phyloP scores from a whole-genome alignment of 768 basidiomycete species.

The Rhizopogon vesiculosus region DNA sequence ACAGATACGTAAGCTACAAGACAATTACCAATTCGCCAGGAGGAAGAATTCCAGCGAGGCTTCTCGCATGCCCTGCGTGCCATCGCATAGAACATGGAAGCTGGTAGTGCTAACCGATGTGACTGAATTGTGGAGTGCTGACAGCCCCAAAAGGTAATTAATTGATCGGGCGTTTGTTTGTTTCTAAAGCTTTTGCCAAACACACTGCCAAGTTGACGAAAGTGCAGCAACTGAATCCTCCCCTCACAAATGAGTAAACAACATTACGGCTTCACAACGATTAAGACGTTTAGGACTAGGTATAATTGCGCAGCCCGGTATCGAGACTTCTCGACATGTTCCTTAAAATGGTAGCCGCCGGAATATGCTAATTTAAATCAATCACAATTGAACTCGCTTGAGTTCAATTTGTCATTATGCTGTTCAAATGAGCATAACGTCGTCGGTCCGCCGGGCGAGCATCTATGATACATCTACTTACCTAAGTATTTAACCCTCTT shows the following conservation, averaged over 20 bases:
- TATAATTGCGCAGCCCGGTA: no score
- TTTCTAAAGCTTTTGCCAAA: slow-evolving; percentile 5
- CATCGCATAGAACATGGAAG: no score
- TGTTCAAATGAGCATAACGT: neutral
- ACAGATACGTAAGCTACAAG: neutral
- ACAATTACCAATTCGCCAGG: neutral
- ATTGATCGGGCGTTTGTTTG: slow-evolving; percentile 2
- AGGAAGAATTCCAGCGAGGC: neutral
- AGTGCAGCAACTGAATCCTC: no score
- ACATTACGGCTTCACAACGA: neutral
- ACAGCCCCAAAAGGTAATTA: no score
- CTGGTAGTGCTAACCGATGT: no score
- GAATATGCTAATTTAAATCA: neutral
- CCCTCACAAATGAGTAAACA: neutral
- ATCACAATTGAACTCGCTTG: neutral
- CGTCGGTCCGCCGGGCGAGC: no score
- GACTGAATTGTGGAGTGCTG: no score
- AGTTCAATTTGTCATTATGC: no score
- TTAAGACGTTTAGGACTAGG: no score
- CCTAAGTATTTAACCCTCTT: no score
- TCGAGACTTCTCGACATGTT: neutral
- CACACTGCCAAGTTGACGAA: neutral
- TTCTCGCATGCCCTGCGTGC: neutral
- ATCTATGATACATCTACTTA: no score
- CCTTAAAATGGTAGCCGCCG: neutral